These are phyloP conservation scores for Ascochyta rabiei DNA, from an alignment of 2,329 filamentous ascomycete genomes.

Conservation along the genomic window DNA sequence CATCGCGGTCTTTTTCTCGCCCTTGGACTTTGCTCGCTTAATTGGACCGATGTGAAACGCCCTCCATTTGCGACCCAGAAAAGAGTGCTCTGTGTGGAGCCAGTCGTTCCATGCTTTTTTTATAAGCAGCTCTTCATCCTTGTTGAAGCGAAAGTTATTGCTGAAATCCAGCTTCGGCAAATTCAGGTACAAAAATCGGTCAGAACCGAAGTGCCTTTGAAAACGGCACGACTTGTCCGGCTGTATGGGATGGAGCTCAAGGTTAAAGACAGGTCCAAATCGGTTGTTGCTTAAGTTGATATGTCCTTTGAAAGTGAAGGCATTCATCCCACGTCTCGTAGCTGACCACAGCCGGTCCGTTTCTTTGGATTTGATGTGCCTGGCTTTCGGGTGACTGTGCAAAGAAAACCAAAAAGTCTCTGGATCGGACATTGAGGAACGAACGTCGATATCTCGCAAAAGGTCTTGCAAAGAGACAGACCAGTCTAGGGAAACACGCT, in stretches of 20 bases:
- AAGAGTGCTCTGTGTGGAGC: conserved; percentile 43
- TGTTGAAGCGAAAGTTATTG: neutral
- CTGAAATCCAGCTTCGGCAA: conserved; percentile 31
- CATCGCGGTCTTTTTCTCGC: conserved; percentile 8
- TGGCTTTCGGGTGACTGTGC: neutral
- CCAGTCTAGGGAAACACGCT: conserved; percentile 30
- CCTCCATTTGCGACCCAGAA: conserved; percentile 52
- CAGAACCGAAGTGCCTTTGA: conserved; percentile 46
- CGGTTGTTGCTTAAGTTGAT: conserved; percentile 26
- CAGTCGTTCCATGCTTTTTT: conserved; percentile 40
- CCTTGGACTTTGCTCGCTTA: conserved; percentile 42
- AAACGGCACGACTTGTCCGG: conserved; percentile 44
- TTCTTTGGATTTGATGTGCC: conserved; percentile 15
- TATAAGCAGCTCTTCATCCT: conserved; percentile 23
- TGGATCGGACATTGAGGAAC: conserved; percentile 13
- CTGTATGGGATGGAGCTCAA: conserved; percentile 34
- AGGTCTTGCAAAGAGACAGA: conserved; percentile 22
- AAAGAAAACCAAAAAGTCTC: conserved; percentile 32
- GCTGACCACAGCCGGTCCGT: conserved; percentile 34
- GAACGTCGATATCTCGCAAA: conserved; percentile 15
- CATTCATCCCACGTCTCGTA: conserved; percentile 27
- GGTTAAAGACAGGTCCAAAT: conserved; percentile 30
- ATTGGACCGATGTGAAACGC: conserved; percentile 47
- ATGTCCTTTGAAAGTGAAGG: conserved; percentile 44
- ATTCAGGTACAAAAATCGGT: conserved; percentile 52